Base-by-base conservation (phyloP, 208 protist genomes). In the Leishmania martiniquensis region DNA sequence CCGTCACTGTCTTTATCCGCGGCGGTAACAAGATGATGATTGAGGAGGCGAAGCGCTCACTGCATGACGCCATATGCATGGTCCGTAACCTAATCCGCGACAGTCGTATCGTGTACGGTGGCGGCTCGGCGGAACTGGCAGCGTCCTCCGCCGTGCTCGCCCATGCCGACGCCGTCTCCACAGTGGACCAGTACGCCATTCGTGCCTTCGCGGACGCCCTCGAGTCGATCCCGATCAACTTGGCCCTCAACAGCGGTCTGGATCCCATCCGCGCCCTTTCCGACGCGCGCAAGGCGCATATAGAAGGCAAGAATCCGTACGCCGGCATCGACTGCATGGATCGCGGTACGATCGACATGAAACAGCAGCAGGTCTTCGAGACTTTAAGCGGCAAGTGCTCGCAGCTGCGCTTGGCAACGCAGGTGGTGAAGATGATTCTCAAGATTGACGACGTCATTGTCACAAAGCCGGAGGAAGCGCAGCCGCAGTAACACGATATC, bases 351-450 rank as follows among this genome's bases (percentile, higher is more conserved):
- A 97, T 89, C 70, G 97, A 99, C 89, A 99, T 99, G 99, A 98
- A 98, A 85, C 77, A 97, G 72, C 98, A 99, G 91, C 69, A 90
- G 47, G 99, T 99, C 13, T 99, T 99, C 71, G 99, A 99, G 85
- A 99, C 99, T 9, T 93, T 99, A 34, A 95, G 97, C 73, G 98
- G 98, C 60, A 99, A 99, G 91, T 98, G 97, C 86, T 99, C 99
- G 78, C 99, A 99, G 95, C 89, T 99, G 47, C 89, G 98, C 49
- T 93, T 99, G 0, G 99, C 99, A 13, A 99, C 99, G 60, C 99
- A 99, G 88, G 98, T 99, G 17, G 99, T 99, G 69, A 99, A 99
- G 89, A 99, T 99, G 99, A 99, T 99, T 77, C 91, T 99, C 29
- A 99, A 99, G 95, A 99, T 99, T 59, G 99, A 99, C 90, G 99